A percentile compares a stretch with the other conserved stretches of the same genome.
Evolutionary conservation across 176 grass and related monocot species (phyloP).

Genomic region (Coix lacrymajobi): DNA sequence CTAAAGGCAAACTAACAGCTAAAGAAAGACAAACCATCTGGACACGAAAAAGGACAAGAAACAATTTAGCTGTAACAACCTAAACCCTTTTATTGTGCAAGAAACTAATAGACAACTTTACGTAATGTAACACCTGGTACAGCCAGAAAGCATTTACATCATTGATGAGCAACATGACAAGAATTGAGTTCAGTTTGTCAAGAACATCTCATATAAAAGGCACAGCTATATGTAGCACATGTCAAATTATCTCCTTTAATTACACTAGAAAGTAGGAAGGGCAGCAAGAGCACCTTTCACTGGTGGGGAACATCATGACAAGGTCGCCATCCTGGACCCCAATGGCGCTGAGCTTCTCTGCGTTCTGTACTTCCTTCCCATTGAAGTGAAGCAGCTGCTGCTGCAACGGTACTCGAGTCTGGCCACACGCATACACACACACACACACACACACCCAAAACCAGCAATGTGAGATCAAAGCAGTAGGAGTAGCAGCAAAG

Average conservation of each 20-base stretch:
- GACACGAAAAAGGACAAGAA: background rate
- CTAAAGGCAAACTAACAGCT: background rate
- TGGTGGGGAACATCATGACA: constrained; percentile 58
- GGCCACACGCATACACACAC: background rate
- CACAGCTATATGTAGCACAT: background rate
- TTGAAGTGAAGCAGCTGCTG: constrained; percentile 83
- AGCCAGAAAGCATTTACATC: background rate
- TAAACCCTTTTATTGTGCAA: background rate
- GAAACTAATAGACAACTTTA: background rate
- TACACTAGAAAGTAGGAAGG: background rate
- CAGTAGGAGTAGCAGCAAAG: background rate
- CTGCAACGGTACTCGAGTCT: constrained; percentile 58
- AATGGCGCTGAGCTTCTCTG: constrained; percentile 51
- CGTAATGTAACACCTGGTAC: background rate
- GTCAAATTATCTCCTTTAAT: background rate
- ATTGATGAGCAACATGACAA: background rate
- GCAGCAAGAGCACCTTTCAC: constrained; percentile 31
- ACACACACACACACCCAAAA: background rate
- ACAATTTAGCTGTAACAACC: background rate
- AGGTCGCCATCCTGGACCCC: constrained; percentile 79
- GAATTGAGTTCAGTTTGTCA: background rate
- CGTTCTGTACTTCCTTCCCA: constrained; percentile 87
- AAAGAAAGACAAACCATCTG: background rate
- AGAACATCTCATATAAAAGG: background rate
- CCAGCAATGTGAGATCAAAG: constrained; percentile 40